A percentile compares a stretch with the other conserved stretches of the same genome.
These are phyloP conservation scores for Alternaria consortialis DNA, from an alignment of 2,329 filamentous ascomycete species.

Conservation along the genomic window DNA sequence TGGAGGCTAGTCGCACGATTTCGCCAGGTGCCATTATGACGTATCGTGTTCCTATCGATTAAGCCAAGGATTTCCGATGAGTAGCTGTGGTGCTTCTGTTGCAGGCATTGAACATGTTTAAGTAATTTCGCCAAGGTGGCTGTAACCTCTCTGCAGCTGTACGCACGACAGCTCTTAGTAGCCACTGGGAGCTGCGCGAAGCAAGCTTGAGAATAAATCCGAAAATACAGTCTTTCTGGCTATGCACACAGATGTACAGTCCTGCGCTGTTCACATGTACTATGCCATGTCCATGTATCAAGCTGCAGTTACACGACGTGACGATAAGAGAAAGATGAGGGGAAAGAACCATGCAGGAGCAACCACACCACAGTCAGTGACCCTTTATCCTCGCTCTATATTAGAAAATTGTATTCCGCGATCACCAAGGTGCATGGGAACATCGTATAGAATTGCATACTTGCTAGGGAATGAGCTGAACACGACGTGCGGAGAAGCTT, in stretches of 20 bases:
- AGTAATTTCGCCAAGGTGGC: background rate
- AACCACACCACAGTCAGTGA: too few species aligned
- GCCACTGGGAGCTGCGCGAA: background rate
- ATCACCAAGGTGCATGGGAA: too few species aligned
- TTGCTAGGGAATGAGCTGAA: background rate
- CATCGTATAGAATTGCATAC: background rate
- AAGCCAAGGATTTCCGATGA: background rate
- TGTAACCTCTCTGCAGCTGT: background rate
- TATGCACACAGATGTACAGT: too few species aligned
- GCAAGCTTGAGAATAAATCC: background rate
- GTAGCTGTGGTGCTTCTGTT: background rate
- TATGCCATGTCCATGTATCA: too few species aligned
- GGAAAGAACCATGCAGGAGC: too few species aligned
- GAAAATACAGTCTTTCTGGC: too few species aligned
- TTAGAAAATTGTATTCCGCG: too few species aligned
- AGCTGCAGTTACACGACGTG: too few species aligned
- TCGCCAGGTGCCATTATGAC: background rate
- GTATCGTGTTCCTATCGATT: background rate
- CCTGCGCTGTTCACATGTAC: too few species aligned
- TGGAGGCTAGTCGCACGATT: background rate
- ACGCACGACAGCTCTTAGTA: background rate
- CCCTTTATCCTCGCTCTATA: too few species aligned
- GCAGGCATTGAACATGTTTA: background rate
- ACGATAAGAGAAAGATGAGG: too few species aligned
- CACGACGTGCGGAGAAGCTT: background rate